Percentiles rank a stretch among this genome's conserved stretches.
These are phyloP conservation scores for Licmophora abbreviata DNA, from an alignment of 108 stramenopile genomes.

Conservation along the genomic window DNA sequence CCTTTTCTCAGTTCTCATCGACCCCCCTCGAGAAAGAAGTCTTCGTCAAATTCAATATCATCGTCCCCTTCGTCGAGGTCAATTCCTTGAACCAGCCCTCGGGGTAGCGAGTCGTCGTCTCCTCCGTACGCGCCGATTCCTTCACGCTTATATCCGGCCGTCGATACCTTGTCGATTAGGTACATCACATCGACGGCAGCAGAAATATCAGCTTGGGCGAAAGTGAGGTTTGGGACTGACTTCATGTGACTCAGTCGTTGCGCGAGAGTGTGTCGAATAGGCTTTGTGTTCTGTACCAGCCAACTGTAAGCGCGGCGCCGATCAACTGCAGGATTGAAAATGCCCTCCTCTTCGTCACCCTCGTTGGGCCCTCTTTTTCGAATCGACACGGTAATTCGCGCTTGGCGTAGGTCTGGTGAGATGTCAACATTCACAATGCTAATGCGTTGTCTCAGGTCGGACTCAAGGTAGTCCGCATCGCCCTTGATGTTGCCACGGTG, in stretches of 20 bases:
- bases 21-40: slow-evolving; percentile 40
- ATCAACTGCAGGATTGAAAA: slow-evolving; percentile 32
- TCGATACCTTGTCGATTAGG: slow-evolving; percentile 74
- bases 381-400: slow-evolving; percentile 73
- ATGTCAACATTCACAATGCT: slow-evolving; percentile 74
- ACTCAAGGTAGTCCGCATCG: slow-evolving; percentile 47
- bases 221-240: slow-evolving; percentile 61
- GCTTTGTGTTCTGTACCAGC: slow-evolving; percentile 68
- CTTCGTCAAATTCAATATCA: slow-evolving; percentile 37
- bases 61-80: slow-evolving; percentile 31
- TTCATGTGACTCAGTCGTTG: slow-evolving; percentile 83
- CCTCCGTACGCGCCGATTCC: slow-evolving; percentile 23
- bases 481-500: slow-evolving; percentile 41
- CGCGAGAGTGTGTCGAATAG: slow-evolving; percentile 69
- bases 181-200: slow-evolving; percentile 87
- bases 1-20: background rate
- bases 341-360: slow-evolving; percentile 5
- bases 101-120: slow-evolving; percentile 19
- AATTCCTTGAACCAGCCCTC: slow-evolving; percentile 14
- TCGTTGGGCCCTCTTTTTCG: slow-evolving; percentile 19
- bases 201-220: slow-evolving; percentile 83
- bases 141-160: slow-evolving; percentile 53
- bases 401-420: slow-evolving; percentile 78
- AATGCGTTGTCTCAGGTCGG: slow-evolving; percentile 61
- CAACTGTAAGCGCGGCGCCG: slow-evolving; percentile 76